Base-by-base conservation (phyloP, 495 filamentous ascomycete genomes). In the Penicillium tannophilum region DNA sequence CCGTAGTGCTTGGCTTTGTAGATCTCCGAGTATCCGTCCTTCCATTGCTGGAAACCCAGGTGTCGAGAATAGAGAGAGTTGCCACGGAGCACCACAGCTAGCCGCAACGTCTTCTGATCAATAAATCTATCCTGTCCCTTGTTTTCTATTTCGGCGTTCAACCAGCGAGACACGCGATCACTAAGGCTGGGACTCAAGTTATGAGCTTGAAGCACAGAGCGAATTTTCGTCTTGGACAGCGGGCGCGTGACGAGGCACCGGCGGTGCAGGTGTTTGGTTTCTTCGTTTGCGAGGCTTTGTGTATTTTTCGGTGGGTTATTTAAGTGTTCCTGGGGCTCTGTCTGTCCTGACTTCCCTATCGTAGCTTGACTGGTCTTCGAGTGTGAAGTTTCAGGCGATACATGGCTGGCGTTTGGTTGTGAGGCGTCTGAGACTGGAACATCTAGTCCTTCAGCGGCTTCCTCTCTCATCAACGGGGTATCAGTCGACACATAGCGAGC, bases 1-100 rank as follows among this genome's bases (percentile, higher is more conserved):
- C 52, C 12, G 26, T 66, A 52, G 26, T 36, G 57, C 48, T 63
- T 72, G 23, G 73, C 72, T 39, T 54, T 55, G 43, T 58, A 71
- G 19, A 79, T 39, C 39, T 66, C 64, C n/a, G 31, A 36, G 30
- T 64, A 71, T 24, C 64, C 63, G 23, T 19, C 16, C 12, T 53
- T 64, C 77, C 76, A 78, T 55, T 66, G 60, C 12, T 31, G 20
- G 10, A 64, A 47, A 6, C 51, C 54, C n/a, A 64, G 47, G 16
- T 45, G n/a, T 20, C 54, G 48, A 3, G 64, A 58, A 45, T 67
- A 76, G 43, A 74, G 55, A 9, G 65, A 68, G 10, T 58, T 65
- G 6, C 65, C 49, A 30, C 66, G 57, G 14, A 63, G 60, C 7
- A 55, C 44, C 23, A 61, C 52, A 12, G 69, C 66, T 20, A 64